phyloP scores from a whole-genome alignment of 2,329 filamentous ascomycete species.

The Colletotrichum liriopes region DNA sequence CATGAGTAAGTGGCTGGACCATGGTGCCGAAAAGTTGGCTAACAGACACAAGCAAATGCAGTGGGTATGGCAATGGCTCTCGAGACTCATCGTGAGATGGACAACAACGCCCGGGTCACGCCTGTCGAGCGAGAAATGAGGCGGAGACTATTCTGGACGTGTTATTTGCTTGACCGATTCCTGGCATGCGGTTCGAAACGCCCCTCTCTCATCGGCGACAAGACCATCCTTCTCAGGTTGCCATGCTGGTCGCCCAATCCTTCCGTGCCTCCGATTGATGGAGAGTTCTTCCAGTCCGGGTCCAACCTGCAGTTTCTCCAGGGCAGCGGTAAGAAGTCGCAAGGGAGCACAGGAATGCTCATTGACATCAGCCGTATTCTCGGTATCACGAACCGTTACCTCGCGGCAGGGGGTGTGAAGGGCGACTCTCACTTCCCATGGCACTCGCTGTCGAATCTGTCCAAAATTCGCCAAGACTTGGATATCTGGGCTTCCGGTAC shows the following conservation, averaged over 20 bases:
- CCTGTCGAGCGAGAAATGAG: conserved; percentile 82
- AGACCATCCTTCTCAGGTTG: conserved; percentile 81
- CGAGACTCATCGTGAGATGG: conserved; percentile 84
- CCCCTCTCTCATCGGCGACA: conserved; percentile 84
- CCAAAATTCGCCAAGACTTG: conserved; percentile 87
- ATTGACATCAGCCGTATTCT: conserved; percentile 89
- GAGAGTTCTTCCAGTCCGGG: conserved; percentile 84
- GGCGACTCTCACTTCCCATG: conserved; percentile 93
- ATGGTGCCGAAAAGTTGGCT: conserved; percentile 18
- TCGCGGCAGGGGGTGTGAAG: conserved; percentile 88
- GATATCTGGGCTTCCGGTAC: conserved; percentile 89
- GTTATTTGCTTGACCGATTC: conserved; percentile 90
- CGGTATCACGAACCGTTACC: conserved; percentile 86
- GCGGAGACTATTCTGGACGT: conserved; percentile 89
- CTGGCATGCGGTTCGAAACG: conserved; percentile 85
- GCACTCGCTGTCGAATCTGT: conserved; percentile 88
- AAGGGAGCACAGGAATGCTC: conserved; percentile 84
- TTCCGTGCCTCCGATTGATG: conserved; percentile 76
- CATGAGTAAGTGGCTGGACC: conserved; percentile 69
- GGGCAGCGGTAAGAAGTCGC: conserved; percentile 77
- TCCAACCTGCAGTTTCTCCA: conserved; percentile 84
- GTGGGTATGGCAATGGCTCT: conserved; percentile 88
- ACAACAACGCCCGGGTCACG: conserved; percentile 73
- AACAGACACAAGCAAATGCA: conserved; percentile 71
- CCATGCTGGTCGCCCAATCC: conserved; percentile 81